These are phyloP conservation scores for Pseudoneurospora amorphoporcata DNA, from an alignment of 495 filamentous ascomycete genomes.

Conservation along the genomic window DNA sequence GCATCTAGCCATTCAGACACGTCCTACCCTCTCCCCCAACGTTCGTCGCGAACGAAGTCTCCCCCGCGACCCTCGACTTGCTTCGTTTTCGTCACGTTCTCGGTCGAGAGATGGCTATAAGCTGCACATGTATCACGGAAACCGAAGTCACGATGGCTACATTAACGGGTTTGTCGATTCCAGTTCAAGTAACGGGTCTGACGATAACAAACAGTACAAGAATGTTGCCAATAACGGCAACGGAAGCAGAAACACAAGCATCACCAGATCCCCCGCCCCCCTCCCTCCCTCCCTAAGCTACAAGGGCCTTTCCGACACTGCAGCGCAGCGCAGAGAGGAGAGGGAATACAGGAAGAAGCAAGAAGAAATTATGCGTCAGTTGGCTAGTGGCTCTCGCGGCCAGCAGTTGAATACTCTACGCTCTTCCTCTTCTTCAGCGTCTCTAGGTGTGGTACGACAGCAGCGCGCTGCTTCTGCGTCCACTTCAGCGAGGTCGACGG, in stretches of 20 bases:
- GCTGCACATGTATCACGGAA: no score
- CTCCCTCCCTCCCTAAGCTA: not conserved
- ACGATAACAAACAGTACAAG: not conserved
- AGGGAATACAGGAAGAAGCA: not conserved
- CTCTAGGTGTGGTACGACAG: not conserved
- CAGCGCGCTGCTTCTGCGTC: not conserved
- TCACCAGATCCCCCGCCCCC: not conserved
- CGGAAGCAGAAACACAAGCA: not conserved
- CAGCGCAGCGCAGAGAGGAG: not conserved
- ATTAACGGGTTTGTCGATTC: not conserved
- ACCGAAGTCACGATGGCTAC: not conserved
- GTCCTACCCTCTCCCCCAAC: not conserved
- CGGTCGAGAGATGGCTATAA: not conserved
- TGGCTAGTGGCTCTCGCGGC: not conserved
- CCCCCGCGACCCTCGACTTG: not conserved
- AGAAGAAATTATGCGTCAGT: not conserved
- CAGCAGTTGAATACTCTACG: not conserved
- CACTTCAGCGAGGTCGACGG: not conserved
- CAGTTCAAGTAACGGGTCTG: not conserved
- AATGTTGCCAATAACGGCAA: not conserved
- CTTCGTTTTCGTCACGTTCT: not conserved
- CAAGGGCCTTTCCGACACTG: not conserved
- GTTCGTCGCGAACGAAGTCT: not conserved
- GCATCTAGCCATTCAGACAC: not conserved
- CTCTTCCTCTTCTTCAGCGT: not conserved